Evolutionary conservation across 805 yeast genomes (phyloP).

Genomic region (Hyphopichia homilentoma): DNA sequence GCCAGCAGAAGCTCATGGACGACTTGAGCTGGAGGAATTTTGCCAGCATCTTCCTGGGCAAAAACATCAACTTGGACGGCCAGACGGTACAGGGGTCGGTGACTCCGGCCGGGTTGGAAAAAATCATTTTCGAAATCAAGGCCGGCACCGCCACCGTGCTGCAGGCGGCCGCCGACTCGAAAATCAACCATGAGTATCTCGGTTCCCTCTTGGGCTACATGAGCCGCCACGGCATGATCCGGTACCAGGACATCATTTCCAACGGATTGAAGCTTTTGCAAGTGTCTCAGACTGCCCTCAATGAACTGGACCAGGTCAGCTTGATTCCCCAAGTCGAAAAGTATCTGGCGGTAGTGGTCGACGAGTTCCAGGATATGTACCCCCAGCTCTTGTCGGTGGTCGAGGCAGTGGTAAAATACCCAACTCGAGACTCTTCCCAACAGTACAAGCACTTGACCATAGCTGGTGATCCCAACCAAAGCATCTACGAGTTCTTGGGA

Average conservation of each 20-base stretch:
- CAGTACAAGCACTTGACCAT: constrained; percentile 51
- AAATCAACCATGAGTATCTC: constrained; percentile 24
- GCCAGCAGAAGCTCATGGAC: constrained; percentile 40
- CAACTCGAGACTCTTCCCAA: constrained; percentile 9
- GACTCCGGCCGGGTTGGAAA: constrained; percentile 20
- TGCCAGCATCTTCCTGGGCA: constrained; percentile 31
- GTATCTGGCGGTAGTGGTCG: constrained; percentile 48
- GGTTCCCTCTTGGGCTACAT: constrained; percentile 23
- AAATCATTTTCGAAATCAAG: constrained; percentile 18
- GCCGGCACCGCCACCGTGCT: constrained; percentile 16
- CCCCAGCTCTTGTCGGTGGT: constrained; percentile 46
- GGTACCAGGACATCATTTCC: constrained; percentile 34
- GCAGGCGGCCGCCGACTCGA: constrained; percentile 19
- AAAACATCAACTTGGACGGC: constrained; percentile 25
- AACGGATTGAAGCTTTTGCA: constrained; percentile 27
- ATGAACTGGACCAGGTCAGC: constrained; percentile 18
- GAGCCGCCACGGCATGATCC: constrained; percentile 28
- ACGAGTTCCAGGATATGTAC: constrained; percentile 73
- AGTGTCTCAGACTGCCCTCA: constrained; percentile 12
- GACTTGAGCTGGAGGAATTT: constrained; percentile 49
- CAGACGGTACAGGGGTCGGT: constrained; percentile 18
- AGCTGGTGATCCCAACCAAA: constrained; percentile 71
- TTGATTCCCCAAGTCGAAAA: constrained; percentile 19
- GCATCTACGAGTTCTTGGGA: constrained; percentile 66
- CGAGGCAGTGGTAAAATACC: constrained; percentile 31